phyloP scores from a whole-genome alignment of 805 yeast genomes.

The Ogataea kodamae region DNA sequence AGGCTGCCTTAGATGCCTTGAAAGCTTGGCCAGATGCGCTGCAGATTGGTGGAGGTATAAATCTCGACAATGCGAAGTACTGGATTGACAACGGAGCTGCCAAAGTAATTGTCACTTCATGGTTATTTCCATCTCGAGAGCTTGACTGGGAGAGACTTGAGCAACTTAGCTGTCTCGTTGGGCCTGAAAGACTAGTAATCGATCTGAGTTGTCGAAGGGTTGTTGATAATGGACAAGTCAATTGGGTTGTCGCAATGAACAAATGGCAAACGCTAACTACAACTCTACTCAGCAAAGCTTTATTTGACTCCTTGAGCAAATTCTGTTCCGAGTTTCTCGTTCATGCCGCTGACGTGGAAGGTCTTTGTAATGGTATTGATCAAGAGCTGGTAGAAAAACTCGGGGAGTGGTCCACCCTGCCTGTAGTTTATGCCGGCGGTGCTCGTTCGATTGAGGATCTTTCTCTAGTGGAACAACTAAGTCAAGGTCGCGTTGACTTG shows the following conservation, averaged over 20 bases:
- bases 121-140: conserved; percentile 70
- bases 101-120: conserved; percentile 89
- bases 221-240: conserved; percentile 25
- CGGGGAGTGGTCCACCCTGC: conserved; percentile 75
- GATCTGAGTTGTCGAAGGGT: conserved; percentile 79
- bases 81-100: conserved; percentile 83
- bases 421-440: conserved; percentile 96
- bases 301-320: conserved; percentile 50
- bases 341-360: conserved; percentile 99
- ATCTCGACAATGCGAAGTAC: conserved; percentile 58
- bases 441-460: conserved; percentile 75
- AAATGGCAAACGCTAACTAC: conserved; percentile 92
- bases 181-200: conserved; percentile 67
- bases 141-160: conserved; percentile 51
- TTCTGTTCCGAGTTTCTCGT: conserved; percentile 86
- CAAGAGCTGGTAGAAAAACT: conserved; percentile 65
- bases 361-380: conserved; percentile 91
- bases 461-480: conserved; percentile 57
- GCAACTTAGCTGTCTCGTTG: conserved; percentile 51
- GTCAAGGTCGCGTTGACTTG: conserved; percentile 81
- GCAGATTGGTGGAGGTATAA: conserved; percentile 95
- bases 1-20: conserved; percentile 77
- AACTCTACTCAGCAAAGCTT: conserved; percentile 48
- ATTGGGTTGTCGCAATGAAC: conserved; percentile 97
- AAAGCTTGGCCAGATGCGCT: conserved; percentile 65